Base-by-base conservation (phyloP, 768 basidiomycete genomes). In the Calocybe cyanea region DNA sequence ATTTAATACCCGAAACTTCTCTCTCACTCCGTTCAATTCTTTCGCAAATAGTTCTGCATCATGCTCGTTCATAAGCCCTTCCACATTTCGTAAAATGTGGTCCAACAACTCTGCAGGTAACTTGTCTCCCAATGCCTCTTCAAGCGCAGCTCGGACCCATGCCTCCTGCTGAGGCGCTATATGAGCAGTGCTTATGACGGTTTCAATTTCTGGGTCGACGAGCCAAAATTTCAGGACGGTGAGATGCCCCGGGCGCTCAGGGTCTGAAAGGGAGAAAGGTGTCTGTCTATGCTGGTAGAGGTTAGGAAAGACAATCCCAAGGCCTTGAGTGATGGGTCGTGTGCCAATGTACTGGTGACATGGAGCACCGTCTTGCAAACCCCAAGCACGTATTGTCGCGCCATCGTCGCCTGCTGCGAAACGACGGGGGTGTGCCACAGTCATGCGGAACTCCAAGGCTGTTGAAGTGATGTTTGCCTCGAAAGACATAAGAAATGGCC, bases 261-360 rank as follows among this genome's bases (percentile, higher is more conserved):
- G 57, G 57, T 81, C 73, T 4, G 51, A 49, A 8, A 78, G 67
- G 7, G 57, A 41, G 42, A 77, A 70, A 1, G 68, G 52, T 0
- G 70, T 63, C 25, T 70, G 63, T 7, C 58, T 57, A 44, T 76
- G 65, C 53, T 81, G 80, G 58, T 78, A 80, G 33, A 79, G 71
- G 56, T 81, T 81, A 13, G 80, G 80, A 49, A 76, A 80, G 31
- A 69, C 68, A 31, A 80, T 53, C 28, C 61, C 64, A 25, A 75
- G 59, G 5, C 70, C 72, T 13, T 53, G 39, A 1, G 49, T 57
- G 15, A 76, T 58, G 2, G 64, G 60, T 11, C 71, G 63, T 15
- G 63, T 51, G 14, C 75, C 74, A 30, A 77, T 59, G 50, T 71
- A 62, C 57, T 82, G 77, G 45, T 75, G 70, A 48, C 72, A 73